Evolutionary conservation across 2,329 filamentous ascomycete species (phyloP).

Genomic region (Talaromyces amestolkiae): DNA sequence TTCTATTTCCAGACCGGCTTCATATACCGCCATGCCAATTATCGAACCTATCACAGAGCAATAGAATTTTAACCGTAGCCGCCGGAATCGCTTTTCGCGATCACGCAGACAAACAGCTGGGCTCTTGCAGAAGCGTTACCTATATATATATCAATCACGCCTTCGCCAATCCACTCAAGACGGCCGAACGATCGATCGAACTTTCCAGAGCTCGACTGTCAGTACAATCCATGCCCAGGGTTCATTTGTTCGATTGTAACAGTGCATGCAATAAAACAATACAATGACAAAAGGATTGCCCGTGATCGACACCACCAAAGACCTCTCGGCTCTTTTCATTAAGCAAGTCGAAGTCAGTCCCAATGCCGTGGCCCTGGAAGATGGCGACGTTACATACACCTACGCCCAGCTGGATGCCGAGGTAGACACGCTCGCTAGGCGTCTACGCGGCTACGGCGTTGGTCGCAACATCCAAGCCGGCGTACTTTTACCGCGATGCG

Average conservation of each 20-base stretch:
- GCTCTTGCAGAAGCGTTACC: neutral
- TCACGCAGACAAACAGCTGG: neutral
- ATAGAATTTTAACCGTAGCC: constrained; percentile 1
- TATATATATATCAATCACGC: constrained; percentile 5
- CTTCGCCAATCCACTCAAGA: neutral
- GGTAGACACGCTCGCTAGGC: constrained; percentile 63
- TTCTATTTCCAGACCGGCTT: neutral
- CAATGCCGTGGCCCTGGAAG: constrained; percentile 68
- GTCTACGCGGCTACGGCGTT: constrained; percentile 66
- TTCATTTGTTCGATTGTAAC: neutral
- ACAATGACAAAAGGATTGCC: constrained; percentile 50
- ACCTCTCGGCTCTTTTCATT: constrained; percentile 69
- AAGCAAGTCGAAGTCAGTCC: constrained; percentile 68
- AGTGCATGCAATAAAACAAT: neutral
- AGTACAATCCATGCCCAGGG: neutral
- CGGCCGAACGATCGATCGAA: neutral
- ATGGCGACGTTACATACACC: constrained; percentile 64
- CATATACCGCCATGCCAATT: neutral
- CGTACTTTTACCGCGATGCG: constrained; percentile 70
- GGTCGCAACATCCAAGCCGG: constrained; percentile 72
- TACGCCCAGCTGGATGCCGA: constrained; percentile 70
- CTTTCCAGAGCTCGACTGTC: neutral
- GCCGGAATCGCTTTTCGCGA: constrained; percentile 14
- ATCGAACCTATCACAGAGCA: neutral
- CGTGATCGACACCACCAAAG: constrained; percentile 67